Evolutionary conservation across 2,329 filamentous ascomycete species (phyloP).

Genomic region (Ophiostoma pallidulum): DNA sequence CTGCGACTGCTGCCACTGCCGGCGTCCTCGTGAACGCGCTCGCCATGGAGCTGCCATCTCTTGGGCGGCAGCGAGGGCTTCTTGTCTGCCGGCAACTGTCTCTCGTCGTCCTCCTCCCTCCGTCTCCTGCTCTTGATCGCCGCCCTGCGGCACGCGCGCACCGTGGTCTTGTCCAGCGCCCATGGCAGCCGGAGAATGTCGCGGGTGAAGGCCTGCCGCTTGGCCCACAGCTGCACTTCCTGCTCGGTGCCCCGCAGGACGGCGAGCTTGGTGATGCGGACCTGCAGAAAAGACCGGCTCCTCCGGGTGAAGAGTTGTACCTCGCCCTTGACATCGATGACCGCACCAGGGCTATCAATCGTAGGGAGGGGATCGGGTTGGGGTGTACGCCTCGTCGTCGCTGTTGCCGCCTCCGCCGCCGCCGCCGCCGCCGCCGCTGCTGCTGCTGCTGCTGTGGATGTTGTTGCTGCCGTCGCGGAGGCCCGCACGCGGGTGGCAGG

Average conservation of each 20-base stretch:
- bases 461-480: not conserved
- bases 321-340: slow-evolving; percentile 49
- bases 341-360: slow-evolving; percentile 27
- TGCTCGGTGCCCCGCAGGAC: slow-evolving; percentile 41
- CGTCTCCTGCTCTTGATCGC: slow-evolving; percentile 24
- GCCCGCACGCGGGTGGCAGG: not conserved
- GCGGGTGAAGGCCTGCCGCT: slow-evolving; percentile 38
- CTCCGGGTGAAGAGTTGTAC: slow-evolving; percentile 38
- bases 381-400: too few relatives aligned
- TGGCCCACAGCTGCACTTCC: slow-evolving; percentile 52
- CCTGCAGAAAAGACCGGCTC: slow-evolving; percentile 26
- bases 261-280: slow-evolving; percentile 43
- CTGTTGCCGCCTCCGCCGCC: not conserved
- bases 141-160: slow-evolving; percentile 41
- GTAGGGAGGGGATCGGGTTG: too few relatives aligned
- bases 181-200: slow-evolving; percentile 45
- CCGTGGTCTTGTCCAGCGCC: slow-evolving; percentile 39
- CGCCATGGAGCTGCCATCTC: too few relatives aligned
- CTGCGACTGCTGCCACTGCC: too few relatives aligned
- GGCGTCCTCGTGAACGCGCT: too few relatives aligned
- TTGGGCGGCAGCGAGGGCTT: too few relatives aligned
- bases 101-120: not conserved
- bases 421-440: not conserved
- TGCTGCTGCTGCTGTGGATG: not conserved
- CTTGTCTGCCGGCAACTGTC: not conserved